Evolutionary conservation across 371 early-diverging fungal species (phyloP), one percentile per base, ranked within the genome.

Genomic region (Mucor plumbeus): DNA sequence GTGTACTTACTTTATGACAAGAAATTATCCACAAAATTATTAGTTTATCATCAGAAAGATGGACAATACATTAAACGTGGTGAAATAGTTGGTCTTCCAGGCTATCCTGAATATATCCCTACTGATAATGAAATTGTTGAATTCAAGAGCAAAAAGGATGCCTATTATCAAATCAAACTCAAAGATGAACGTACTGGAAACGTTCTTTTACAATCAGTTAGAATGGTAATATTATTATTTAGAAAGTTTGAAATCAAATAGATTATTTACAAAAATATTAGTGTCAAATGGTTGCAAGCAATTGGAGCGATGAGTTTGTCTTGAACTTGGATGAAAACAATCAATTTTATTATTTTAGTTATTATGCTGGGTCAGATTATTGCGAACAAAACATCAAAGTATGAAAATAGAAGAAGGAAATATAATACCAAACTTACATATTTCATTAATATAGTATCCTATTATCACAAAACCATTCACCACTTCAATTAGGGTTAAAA

Each of bases 41-140:
- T 59, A 35, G 55, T 74, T 0, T 74, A 68, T 65, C 74, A 74
- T 59, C 59, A 64, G 59, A 70, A 70, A 15, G 55, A 68, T 36
- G 73, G 74, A 0, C 62, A 70, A 10, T 76, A 64, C 19, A 71
- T 76, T 33, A 76, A 71, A 66, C 73, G 76, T 17, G 76, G 76
- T 33, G 68, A 67, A 17, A 76, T 76, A 15, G 58, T 64, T 35
- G 73, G 71, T 14, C 71, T 68, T 43, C 66, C 68, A 1, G 65
- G 63, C 15, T 47, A 34, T 4, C 67, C 76, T 10, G 39, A 62
- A 50, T 76, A 76, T 48, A 40, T 63, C 6, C 69, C 73, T 40
- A 19, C 68, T 21, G 31, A 63, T 4, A 63, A 70, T 50, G 71
- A 74, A 40, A 48, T 70, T 48, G 68, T 70, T 9, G 50, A 64